Percentiles rank a stretch among this genome's conserved stretches.
Evolutionary conservation across 257 asterid species (phyloP).

Genomic region (Rehmannia glutinosa): DNA sequence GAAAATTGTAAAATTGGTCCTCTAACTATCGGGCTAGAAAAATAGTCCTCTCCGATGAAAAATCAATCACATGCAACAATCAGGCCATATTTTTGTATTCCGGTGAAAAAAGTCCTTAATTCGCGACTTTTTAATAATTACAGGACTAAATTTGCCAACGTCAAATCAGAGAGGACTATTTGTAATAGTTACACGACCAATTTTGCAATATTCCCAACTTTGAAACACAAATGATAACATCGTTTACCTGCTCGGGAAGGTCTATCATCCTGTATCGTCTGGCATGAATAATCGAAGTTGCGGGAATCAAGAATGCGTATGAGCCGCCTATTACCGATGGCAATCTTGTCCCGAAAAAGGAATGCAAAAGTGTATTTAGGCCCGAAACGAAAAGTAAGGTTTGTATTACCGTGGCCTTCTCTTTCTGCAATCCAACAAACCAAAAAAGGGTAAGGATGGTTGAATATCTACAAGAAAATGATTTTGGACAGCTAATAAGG

Average conservation of each 20-base stretch:
- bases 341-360: constrained; percentile 70
- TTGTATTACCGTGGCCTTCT: constrained; percentile 68
- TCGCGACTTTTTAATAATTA: too few relatives aligned
- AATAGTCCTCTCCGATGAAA: too few relatives aligned
- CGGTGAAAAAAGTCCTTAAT: too few relatives aligned
- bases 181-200: too few relatives aligned
- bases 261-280: constrained; percentile 27
- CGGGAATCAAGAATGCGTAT: constrained; percentile 59
- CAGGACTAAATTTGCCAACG: too few relatives aligned
- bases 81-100: too few relatives aligned
- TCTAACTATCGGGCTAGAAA: too few relatives aligned
- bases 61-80: too few relatives aligned
- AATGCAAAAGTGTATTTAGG: constrained; percentile 63
- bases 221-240: background rate
- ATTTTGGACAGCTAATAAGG: background rate
- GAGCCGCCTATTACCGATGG: constrained; percentile 69
- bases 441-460: background rate
- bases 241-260: constrained; percentile 44
- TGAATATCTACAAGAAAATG: background rate
- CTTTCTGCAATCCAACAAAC: constrained; percentile 41
- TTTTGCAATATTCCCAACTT: too few relatives aligned
- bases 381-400: constrained; percentile 61
- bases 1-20: too few relatives aligned
- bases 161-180: too few relatives aligned
- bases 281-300: constrained; percentile 45